These are phyloP conservation scores for Cenchrus fungigraminus DNA, from an alignment of 176 grass and related monocot species.

Conservation along the genomic window DNA sequence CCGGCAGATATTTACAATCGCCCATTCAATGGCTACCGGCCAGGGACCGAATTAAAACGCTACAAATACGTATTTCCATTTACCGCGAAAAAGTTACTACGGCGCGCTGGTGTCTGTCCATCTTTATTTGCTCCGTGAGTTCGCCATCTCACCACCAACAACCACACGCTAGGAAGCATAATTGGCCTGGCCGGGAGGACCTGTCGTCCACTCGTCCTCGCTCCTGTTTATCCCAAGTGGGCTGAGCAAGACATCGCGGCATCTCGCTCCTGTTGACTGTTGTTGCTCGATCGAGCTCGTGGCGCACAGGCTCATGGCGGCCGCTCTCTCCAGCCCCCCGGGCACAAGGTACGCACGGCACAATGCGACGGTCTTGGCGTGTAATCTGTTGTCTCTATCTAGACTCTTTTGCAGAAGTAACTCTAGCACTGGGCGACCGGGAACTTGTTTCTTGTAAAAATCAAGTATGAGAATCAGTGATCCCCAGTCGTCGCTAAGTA, in stretches of 20 bases:
- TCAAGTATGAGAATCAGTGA: neutral
- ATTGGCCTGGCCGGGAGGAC: neutral
- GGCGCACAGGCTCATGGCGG: constrained; percentile 17
- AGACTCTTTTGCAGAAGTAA: neutral
- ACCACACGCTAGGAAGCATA: neutral
- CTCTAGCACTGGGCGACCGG: neutral
- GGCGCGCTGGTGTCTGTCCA: no score
- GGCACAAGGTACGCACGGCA: neutral
- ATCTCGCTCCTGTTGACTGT: neutral
- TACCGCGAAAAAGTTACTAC: no score
- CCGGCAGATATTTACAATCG: no score
- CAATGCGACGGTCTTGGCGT: neutral
- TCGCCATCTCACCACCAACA: neutral
- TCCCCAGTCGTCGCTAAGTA: neutral
- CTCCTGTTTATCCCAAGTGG: neutral
- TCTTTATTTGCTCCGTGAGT: neutral
- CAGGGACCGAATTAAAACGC: no score
- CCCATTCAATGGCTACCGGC: no score
- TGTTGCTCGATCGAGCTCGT: neutral
- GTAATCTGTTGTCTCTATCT: no score
- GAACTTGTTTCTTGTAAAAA: neutral
- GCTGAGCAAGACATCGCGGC: neutral
- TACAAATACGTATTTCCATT: no score
- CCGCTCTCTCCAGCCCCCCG: neutral
- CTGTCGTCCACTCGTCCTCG: neutral